Evolutionary conservation across 2,329 filamentous ascomycete species (phyloP).

Genomic region (Curvularia verruculosa): DNA sequence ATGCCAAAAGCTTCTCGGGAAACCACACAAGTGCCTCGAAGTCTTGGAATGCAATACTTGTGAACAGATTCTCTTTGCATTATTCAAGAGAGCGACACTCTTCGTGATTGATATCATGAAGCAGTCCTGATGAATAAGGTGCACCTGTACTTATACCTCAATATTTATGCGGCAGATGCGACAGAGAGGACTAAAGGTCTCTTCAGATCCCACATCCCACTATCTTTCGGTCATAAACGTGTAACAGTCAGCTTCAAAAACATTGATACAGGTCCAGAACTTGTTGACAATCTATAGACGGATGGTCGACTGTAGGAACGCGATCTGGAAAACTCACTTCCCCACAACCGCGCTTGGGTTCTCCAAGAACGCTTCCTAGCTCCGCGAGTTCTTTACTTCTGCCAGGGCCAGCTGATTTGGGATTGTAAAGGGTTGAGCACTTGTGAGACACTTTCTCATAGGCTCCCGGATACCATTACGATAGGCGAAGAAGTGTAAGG

Average conservation of each 20-base stretch:
- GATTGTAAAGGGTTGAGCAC: slow-evolving; percentile 19
- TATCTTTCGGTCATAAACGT: neutral
- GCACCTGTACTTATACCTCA: slow-evolving; percentile 13
- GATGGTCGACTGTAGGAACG: neutral
- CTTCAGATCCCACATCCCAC: slow-evolving; percentile 4
- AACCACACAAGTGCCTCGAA: slow-evolving; percentile 17
- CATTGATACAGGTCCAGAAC: neutral
- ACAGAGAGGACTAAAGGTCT: slow-evolving; percentile 9
- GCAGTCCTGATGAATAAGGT: slow-evolving; percentile 15
- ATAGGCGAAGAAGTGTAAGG: neutral
- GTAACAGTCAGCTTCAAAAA: neutral
- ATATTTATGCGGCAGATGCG: slow-evolving; percentile 13
- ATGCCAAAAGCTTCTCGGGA: slow-evolving; percentile 27
- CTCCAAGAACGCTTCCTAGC: slow-evolving; percentile 25
- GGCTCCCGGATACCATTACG: slow-evolving; percentile 1
- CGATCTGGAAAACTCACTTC: neutral
- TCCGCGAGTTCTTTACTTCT: slow-evolving; percentile 24
- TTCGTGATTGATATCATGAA: slow-evolving; percentile 11
- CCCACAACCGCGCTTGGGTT: slow-evolving; percentile 18
- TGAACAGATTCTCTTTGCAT: slow-evolving; percentile 28
- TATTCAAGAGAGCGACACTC: slow-evolving; percentile 2
- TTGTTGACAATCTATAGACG: neutral
- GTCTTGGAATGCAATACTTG: slow-evolving; percentile 22
- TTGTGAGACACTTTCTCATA: slow-evolving; percentile 13
- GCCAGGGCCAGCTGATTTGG: slow-evolving; percentile 23